Percentiles rank a stretch among this genome's conserved stretches.
Conservation (phyloP, 257 asterid genomes). For the Prunella vulgaris region DNA sequence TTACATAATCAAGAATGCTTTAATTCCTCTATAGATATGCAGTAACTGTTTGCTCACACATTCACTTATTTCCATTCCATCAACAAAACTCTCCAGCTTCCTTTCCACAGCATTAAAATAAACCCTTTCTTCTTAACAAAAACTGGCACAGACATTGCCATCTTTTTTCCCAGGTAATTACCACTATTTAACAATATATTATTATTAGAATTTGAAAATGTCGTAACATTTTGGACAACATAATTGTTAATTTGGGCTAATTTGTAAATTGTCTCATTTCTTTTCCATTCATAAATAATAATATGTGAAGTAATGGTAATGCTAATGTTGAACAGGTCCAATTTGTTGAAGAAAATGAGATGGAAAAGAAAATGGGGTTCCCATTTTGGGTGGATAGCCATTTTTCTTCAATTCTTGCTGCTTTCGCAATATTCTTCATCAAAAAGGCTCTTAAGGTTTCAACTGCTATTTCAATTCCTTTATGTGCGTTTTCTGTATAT, state of each 20-base stretch:
- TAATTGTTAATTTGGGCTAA: too few relatives aligned
- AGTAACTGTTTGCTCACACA: slow-evolving; percentile 24
- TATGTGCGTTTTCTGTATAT: neutral
- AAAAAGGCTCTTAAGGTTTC: slow-evolving; percentile 39
- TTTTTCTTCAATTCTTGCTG: slow-evolving; percentile 34
- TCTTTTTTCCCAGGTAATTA: neutral
- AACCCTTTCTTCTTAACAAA: neutral
- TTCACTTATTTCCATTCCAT: slow-evolving; percentile 10
- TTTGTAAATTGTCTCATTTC: too few relatives aligned
- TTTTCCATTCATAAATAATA: neutral
- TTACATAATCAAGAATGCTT: neutral
- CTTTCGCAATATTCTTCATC: slow-evolving; percentile 31
- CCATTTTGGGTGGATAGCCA: slow-evolving; percentile 19
- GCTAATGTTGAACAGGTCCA: neutral
- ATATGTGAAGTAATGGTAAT: neutral
- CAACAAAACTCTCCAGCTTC: slow-evolving; percentile 10
- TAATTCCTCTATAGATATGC: neutral
- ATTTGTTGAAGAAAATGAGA: slow-evolving; percentile 19
- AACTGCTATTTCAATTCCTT: neutral
- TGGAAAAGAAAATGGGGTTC: slow-evolving; percentile 27
- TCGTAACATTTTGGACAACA: too few relatives aligned
- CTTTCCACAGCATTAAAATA: neutral
- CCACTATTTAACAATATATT: neutral
- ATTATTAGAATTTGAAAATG: too few relatives aligned
- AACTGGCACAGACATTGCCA: neutral